These are phyloP conservation scores for Truncatella angustata DNA, from an alignment of 2,329 filamentous ascomycete species.

Conservation along the genomic window DNA sequence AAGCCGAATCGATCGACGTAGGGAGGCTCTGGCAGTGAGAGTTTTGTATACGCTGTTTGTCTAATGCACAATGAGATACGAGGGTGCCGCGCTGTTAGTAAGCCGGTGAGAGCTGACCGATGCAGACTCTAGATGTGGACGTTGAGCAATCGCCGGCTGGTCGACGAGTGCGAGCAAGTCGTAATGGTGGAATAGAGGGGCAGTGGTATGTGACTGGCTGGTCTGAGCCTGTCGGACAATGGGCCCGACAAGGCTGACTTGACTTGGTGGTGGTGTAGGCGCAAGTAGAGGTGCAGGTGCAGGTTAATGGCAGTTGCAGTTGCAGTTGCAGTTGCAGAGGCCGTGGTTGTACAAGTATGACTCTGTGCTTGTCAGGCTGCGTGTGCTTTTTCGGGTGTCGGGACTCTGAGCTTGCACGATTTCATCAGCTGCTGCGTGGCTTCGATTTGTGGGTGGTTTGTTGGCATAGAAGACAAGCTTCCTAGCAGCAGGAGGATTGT, in stretches of 20 bases:
- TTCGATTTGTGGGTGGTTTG: not conserved
- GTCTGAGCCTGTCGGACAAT: not conserved
- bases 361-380: not conserved
- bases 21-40: too few relatives aligned
- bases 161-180: too few relatives aligned
- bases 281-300: constrained; percentile 1
- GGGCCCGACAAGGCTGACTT: constrained; percentile 4
- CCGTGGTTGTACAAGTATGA: not conserved
- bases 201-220: not conserved
- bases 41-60: too few relatives aligned
- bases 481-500: not conserved
- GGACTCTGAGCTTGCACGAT: too few relatives aligned
- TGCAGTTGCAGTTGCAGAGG: too few relatives aligned
- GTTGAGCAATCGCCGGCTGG: too few relatives aligned
- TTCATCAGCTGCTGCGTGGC: not conserved
- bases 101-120: too few relatives aligned
- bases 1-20: too few relatives aligned
- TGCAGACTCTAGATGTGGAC: too few relatives aligned
- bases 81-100: too few relatives aligned
- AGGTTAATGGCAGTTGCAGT: not conserved
- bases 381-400: too few relatives aligned
- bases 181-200: not conserved
- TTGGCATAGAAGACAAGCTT: not conserved
- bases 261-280: not conserved
- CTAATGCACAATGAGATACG: too few relatives aligned